These are phyloP conservation scores for Teunomyces pallodes DNA, from an alignment of 805 yeast species.

Conservation along the genomic window DNA sequence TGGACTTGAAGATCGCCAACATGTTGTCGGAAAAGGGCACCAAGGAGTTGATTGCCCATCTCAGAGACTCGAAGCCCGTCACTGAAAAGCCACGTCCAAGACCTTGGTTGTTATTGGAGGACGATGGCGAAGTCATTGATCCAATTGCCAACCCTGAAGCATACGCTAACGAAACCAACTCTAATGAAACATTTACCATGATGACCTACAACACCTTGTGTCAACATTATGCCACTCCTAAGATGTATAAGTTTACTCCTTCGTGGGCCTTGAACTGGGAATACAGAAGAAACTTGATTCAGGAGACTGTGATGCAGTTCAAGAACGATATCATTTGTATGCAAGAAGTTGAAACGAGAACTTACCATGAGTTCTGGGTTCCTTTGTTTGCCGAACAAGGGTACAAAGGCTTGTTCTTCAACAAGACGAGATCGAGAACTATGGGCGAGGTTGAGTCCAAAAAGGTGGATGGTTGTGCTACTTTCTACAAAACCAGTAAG, in stretches of 20 bases:
- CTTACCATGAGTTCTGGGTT: conserved; percentile 83
- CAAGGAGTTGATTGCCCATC: conserved; percentile 70
- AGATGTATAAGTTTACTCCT: conserved; percentile 91
- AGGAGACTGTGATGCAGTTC: conserved; percentile 64
- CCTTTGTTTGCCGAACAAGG: conserved; percentile 72
- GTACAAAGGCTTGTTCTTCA: conserved; percentile 77
- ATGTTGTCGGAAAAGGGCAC: conserved; percentile 81
- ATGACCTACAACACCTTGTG: conserved; percentile 90
- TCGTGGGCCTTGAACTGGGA: conserved; percentile 97
- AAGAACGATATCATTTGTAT: conserved; percentile 81
- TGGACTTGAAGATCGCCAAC: conserved; percentile 62
- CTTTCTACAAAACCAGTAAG: conserved; percentile 69
- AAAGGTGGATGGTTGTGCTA: conserved; percentile 98
- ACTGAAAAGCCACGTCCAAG: conserved; percentile 67
- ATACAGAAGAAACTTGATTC: conserved; percentile 73
- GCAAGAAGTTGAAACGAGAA: conserved; percentile 91
- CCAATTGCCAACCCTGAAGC: conserved; percentile 30
- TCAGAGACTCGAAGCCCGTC: conserved; percentile 80
- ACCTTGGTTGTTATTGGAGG: conserved; percentile 77
- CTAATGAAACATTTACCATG: conserved; percentile 57
- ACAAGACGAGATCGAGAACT: conserved; percentile 89
- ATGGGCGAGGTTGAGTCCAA: conserved; percentile 77
- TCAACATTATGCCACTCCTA: conserved; percentile 91
- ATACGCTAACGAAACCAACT: conserved; percentile 26
- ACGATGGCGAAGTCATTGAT: conserved; percentile 63